Percentiles rank a stretch among this genome's conserved stretches.
phyloP scores from a whole-genome alignment of 495 filamentous ascomycete genomes.

The Patellaria atrata region DNA sequence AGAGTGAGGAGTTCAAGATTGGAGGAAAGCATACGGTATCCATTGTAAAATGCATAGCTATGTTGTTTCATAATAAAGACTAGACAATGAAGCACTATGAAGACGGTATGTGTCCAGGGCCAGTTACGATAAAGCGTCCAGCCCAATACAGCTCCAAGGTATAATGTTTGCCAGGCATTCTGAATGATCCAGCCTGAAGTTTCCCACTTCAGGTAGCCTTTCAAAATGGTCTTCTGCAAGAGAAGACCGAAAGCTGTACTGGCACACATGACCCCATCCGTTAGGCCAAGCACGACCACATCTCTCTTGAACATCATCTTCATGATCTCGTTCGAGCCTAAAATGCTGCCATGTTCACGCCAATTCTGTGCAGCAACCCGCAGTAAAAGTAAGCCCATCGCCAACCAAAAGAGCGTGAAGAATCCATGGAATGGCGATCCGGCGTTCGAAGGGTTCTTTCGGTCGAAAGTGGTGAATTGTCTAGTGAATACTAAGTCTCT shows the following conservation, averaged over 20 bases:
- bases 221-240: slow-evolving; percentile 41
- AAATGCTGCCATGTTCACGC: slow-evolving; percentile 41
- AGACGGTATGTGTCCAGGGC: slow-evolving; percentile 63
- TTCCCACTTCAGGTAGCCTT: slow-evolving; percentile 47
- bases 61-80: slow-evolving; percentile 72
- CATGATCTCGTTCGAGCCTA: slow-evolving; percentile 55
- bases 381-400: slow-evolving; percentile 44
- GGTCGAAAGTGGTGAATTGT: slow-evolving; percentile 56
- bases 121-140: slow-evolving; percentile 52
- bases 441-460: slow-evolving; percentile 41
- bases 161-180: slow-evolving; percentile 50
- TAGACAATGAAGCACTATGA: slow-evolving; percentile 55
- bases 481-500: slow-evolving; percentile 53
- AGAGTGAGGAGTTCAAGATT: not conserved
- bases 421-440: slow-evolving; percentile 58
- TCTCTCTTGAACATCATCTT: slow-evolving; percentile 51
- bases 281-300: slow-evolving; percentile 45
- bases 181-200: slow-evolving; percentile 53
- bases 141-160: slow-evolving; percentile 41
- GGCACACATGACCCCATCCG: slow-evolving; percentile 53
- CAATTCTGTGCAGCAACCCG: slow-evolving; percentile 53
- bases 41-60: slow-evolving; percentile 63
- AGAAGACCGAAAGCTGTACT: slow-evolving; percentile 42
- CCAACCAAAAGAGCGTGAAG: slow-evolving; percentile 63
- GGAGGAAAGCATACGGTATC: slow-evolving; percentile 33